Conservation (phyloP, 2,329 filamentous ascomycete genomes). For the Aspergillus ustus region DNA sequence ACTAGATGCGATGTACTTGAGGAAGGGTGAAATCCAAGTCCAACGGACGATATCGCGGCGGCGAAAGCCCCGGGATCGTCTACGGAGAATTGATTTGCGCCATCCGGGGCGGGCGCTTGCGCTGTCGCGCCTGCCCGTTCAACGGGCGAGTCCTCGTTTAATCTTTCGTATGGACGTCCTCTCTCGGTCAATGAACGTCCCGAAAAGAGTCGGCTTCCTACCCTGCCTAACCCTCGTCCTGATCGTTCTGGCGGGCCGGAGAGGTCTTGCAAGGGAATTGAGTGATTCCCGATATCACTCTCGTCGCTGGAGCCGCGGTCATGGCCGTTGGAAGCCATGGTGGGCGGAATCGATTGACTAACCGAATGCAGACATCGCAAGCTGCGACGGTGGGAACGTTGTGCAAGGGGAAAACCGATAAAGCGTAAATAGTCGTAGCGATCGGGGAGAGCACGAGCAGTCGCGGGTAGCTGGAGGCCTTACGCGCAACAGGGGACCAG, state of each 20-base stretch:
- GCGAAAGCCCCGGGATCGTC: conserved; percentile 47
- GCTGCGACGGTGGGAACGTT: conserved; percentile 19
- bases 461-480: conserved; percentile 3
- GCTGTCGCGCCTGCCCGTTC: conserved; percentile 31
- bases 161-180: conserved; percentile 57
- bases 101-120: conserved; percentile 26
- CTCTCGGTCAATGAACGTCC: conserved; percentile 47
- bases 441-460: conserved; percentile 4
- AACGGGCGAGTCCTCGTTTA: conserved; percentile 56
- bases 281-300: conserved; percentile 43
- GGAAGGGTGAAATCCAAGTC: conserved; percentile 45
- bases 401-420: conserved; percentile 8
- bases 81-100: conserved; percentile 36
- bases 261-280: conserved; percentile 74
- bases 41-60: conserved; percentile 48
- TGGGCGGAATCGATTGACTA: conserved; percentile 41
- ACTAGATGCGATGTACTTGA: conserved; percentile 24
- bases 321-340: conserved; percentile 47
- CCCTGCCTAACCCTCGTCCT: conserved; percentile 34
- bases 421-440: conserved; percentile 7
- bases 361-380: conserved; percentile 46
- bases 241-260: conserved; percentile 44
- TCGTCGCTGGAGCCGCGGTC: conserved; percentile 35
- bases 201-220: conserved; percentile 50
- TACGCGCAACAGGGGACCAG: background rate